Evolutionary conservation across 148 eudicot genomes (phyloP).

Genomic region (Polygonum maritimum): DNA sequence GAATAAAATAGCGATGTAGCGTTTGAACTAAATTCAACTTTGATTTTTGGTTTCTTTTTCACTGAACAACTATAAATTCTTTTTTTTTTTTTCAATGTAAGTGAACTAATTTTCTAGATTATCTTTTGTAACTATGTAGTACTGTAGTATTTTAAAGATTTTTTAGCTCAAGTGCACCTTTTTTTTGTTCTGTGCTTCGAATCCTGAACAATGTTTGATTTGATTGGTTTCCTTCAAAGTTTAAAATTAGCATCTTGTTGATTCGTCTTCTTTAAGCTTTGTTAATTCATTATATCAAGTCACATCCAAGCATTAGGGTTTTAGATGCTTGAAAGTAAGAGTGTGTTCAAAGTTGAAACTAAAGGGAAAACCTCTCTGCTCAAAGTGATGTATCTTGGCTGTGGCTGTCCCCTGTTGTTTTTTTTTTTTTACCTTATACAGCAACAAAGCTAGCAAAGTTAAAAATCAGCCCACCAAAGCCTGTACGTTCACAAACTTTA

Average conservation of each 20-base stretch:
- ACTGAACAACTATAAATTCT: too few relatives aligned
- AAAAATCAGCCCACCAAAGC: conserved; percentile 4
- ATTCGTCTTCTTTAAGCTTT: neutral
- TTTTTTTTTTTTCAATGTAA: too few relatives aligned
- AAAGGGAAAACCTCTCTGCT: neutral
- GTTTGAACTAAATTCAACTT: too few relatives aligned
- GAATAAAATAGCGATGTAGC: neutral
- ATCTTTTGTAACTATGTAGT: neutral
- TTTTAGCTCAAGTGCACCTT: neutral
- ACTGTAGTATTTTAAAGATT: neutral
- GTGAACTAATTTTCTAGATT: too few relatives aligned
- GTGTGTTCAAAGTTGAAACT: neutral
- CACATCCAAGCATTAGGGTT: conserved; percentile 6
- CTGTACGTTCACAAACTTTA: neutral
- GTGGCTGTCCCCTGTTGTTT: neutral
- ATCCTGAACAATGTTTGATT: neutral
- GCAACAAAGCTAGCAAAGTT: neutral
- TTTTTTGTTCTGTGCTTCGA: neutral
- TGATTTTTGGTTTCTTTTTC: neutral
- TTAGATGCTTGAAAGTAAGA: neutral
- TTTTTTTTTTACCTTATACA: neutral
- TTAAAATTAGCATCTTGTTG: neutral
- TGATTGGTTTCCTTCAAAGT: neutral
- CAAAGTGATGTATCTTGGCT: conserved; percentile 1
- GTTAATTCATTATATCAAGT: neutral